Conservation (phyloP, 257 asterid genomes). For the Cordia subcordata region DNA sequence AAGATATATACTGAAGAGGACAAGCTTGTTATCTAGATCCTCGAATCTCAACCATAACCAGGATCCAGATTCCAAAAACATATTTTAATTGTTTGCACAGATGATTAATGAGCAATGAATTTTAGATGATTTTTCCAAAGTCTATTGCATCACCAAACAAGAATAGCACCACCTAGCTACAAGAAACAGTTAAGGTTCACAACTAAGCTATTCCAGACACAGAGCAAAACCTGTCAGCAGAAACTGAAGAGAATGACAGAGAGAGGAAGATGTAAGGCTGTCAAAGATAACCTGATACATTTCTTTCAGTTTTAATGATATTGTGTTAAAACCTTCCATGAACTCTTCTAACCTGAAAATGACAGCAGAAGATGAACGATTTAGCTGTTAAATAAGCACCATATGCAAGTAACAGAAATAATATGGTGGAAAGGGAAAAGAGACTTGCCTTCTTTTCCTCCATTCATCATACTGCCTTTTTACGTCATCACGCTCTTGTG, state of each 20-base stretch:
- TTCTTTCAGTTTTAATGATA: constrained; percentile 90
- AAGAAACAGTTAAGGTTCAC: too few relatives aligned
- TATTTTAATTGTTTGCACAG: too few relatives aligned
- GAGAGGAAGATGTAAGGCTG: background rate
- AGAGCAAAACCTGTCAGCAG: background rate
- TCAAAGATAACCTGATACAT: constrained; percentile 81
- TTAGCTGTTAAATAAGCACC: background rate
- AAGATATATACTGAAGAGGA: background rate
- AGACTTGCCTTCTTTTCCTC: constrained; percentile 74
- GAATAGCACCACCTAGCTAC: too few relatives aligned
- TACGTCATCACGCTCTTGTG: constrained; percentile 80
- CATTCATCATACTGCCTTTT: constrained; percentile 89
- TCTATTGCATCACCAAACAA: too few relatives aligned
- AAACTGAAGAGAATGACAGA: background rate
- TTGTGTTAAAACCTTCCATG: constrained; percentile 91
- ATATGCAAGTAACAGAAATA: background rate
- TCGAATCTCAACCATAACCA: too few relatives aligned
- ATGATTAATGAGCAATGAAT: too few relatives aligned
- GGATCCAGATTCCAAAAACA: too few relatives aligned
- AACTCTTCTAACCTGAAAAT: constrained; percentile 86
- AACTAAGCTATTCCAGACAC: too few relatives aligned
- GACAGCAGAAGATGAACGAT: background rate
- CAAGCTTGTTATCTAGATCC: background rate
- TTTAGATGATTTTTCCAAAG: too few relatives aligned
- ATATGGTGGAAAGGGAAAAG: background rate